These are phyloP conservation scores for Aspergillus sojae DNA, from an alignment of 2,329 filamentous ascomycete genomes.

Conservation along the genomic window DNA sequence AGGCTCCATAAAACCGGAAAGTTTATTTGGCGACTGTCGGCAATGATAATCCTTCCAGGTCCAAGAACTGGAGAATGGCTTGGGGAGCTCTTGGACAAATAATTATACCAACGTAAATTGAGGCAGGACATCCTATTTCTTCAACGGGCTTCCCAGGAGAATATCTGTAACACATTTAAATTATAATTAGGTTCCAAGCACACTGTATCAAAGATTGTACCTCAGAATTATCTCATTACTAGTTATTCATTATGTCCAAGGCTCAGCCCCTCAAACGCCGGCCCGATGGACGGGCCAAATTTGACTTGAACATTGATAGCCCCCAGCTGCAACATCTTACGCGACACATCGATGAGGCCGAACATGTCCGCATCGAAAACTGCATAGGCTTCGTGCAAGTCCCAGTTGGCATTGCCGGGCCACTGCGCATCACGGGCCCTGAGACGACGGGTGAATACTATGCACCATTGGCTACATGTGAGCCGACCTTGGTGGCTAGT, in stretches of 20 bases:
- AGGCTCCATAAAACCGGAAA: not conserved
- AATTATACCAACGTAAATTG: not conserved
- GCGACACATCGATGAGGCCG: not conserved
- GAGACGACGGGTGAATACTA: conserved; percentile 6
- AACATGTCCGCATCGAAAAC: conserved; percentile 8
- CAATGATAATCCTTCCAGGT: not conserved
- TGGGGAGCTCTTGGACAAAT: not conserved
- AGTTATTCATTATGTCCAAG: not conserved
- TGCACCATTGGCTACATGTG: conserved; percentile 33
- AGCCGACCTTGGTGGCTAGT: conserved; percentile 31
- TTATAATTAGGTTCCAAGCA: not conserved
- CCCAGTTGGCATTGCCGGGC: conserved; percentile 10
- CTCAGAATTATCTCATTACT: not conserved
- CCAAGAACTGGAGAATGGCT: not conserved
- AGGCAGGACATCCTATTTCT: not conserved
- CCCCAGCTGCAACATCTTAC: conserved; percentile 8
- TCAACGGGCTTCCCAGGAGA: not conserved
- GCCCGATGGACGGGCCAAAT: not conserved
- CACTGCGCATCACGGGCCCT: conserved; percentile 1
- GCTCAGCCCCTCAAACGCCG: not conserved
- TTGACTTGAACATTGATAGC: not conserved
- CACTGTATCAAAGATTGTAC: not conserved
- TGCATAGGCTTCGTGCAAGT: conserved; percentile 14
- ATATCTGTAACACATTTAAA: not conserved
- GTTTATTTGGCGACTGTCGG: not conserved